Evolutionary conservation across 2,329 filamentous ascomycete genomes (phyloP).

Genomic region (Fusarium pseudograminearum): DNA sequence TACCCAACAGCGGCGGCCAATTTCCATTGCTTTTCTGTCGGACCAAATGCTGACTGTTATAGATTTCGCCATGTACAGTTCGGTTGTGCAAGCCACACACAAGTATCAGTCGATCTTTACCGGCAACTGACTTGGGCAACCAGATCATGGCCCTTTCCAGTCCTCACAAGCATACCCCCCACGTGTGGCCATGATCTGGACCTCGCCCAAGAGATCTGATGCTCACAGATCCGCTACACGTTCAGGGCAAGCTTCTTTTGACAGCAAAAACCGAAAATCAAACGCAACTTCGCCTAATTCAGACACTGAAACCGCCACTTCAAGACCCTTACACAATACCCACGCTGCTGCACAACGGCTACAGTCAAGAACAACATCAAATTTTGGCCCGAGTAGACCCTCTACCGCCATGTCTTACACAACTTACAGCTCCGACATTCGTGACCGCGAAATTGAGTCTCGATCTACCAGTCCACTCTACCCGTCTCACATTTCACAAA

Average conservation of each 20-base stretch:
- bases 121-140: slow-evolving; percentile 57
- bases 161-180: slow-evolving; percentile 42
- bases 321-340: slow-evolving; percentile 10
- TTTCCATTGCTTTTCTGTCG: not conserved
- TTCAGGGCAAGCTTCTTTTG: slow-evolving; percentile 15
- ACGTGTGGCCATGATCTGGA: slow-evolving; percentile 58
- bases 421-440: slow-evolving; percentile 41
- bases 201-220: slow-evolving; percentile 34
- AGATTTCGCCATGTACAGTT: slow-evolving; percentile 82
- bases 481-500: slow-evolving; percentile 32
- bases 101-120: slow-evolving; percentile 81
- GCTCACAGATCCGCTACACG: not conserved
- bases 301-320: slow-evolving; percentile 7
- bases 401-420: slow-evolving; percentile 37
- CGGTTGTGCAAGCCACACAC: slow-evolving; percentile 89
- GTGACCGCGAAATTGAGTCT: slow-evolving; percentile 16
- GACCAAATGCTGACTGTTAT: not conserved
- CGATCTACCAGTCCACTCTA: slow-evolving; percentile 12
- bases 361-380: slow-evolving; percentile 8
- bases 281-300: slow-evolving; percentile 12
- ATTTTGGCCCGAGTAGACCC: slow-evolving; percentile 24
- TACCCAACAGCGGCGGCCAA: not conserved
- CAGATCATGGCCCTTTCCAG: slow-evolving; percentile 46
- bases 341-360: slow-evolving; percentile 8
- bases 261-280: slow-evolving; percentile 22